Evolutionary conservation across 768 basidiomycete species (phyloP).

Genomic region (Kwoniella mangroviensis): DNA sequence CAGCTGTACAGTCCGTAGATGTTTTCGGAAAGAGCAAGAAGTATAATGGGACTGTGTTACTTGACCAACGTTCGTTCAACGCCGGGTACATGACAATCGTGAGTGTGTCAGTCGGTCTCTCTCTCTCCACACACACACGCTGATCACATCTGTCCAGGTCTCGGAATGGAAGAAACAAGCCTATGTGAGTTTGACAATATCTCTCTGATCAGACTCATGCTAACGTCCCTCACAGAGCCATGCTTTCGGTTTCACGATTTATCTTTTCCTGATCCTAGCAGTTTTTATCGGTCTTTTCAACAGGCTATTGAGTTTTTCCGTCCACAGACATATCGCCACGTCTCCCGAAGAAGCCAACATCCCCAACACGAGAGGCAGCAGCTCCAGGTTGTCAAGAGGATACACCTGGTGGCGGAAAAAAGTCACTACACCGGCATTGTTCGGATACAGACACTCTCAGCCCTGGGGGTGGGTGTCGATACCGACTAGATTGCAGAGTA

Average conservation of each 20-base stretch:
- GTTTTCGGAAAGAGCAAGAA: constrained; percentile 8
- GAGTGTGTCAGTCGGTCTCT: not conserved
- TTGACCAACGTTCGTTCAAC: constrained; percentile 6
- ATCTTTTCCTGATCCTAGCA: constrained; percentile 22
- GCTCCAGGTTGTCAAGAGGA: not conserved
- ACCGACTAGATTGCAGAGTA: constrained; percentile 32
- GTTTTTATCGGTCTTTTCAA: constrained; percentile 25
- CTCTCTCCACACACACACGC: not conserved
- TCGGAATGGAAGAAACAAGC: not conserved
- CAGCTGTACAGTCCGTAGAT: not conserved
- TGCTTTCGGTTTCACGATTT: constrained; percentile 33
- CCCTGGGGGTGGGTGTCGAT: constrained; percentile 23
- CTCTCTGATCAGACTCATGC: not conserved
- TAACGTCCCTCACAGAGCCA: constrained; percentile 22
- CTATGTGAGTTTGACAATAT: not conserved
- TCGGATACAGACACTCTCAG: constrained; percentile 32
- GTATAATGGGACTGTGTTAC: constrained; percentile 6
- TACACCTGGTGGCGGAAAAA: constrained; percentile 24
- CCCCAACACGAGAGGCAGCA: not conserved
- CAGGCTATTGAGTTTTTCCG: constrained; percentile 10
- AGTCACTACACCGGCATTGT: constrained; percentile 25
- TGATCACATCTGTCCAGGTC: not conserved
- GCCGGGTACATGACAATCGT: constrained; percentile 14
- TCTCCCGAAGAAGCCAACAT: not conserved
- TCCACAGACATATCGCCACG: not conserved